A percentile compares a stretch with the other conserved stretches of the same genome.
Evolutionary conservation across 768 basidiomycete genomes (phyloP).

Genomic region (Termitomyces eurrhizus): DNA sequence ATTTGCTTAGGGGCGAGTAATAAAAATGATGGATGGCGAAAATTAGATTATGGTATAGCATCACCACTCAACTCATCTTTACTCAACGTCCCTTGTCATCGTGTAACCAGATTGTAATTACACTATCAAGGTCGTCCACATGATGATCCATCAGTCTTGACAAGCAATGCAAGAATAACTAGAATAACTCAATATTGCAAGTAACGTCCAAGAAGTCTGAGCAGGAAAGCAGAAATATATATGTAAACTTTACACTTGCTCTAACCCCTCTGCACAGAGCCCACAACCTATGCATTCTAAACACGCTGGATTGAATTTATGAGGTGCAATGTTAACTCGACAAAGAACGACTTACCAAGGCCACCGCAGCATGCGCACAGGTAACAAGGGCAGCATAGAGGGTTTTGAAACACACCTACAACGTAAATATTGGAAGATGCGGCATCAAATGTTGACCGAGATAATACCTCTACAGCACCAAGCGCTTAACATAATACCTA

Average conservation of each 20-base stretch:
- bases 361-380: slow-evolving; percentile 72
- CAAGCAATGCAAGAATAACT: not conserved
- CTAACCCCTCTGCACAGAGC: slow-evolving; percentile 51
- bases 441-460: not conserved
- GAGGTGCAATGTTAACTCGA: not conserved
- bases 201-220: not conserved
- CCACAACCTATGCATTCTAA: slow-evolving; percentile 71
- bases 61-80: too few species aligned
- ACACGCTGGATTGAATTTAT: slow-evolving; percentile 38
- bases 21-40: too few species aligned
- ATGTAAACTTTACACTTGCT: not conserved
- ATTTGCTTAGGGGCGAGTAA: too few species aligned
- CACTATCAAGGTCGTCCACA: not conserved
- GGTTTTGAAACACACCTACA: slow-evolving; percentile 55
- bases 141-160: not conserved
- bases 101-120: too few species aligned
- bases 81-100: too few species aligned
- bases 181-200: not conserved
- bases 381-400: slow-evolving; percentile 67
- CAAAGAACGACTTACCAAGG: slow-evolving; percentile 37
- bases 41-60: too few species aligned
- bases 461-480: slow-evolving; percentile 61
- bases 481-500: slow-evolving; percentile 54
- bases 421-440: not conserved
- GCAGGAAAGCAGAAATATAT: too few species aligned